Evolutionary conservation across 2,329 filamentous ascomycete species (phyloP).

Genomic region (Zarea fungicola): DNA sequence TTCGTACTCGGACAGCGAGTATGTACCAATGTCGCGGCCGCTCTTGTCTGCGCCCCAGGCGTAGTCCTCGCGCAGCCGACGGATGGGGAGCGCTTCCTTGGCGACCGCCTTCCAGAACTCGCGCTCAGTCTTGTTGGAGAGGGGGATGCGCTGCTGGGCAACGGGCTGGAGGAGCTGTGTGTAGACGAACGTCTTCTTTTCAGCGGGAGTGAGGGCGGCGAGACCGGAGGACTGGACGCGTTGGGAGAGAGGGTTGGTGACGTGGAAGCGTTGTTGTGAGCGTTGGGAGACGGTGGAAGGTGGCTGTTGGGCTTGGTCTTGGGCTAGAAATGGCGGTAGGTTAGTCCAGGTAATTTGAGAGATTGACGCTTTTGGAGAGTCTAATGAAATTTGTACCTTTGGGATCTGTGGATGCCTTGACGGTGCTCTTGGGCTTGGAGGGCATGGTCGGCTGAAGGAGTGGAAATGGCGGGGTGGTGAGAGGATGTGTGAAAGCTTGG

Average conservation of each 20-base stretch:
- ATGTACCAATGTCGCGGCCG: constrained; percentile 45
- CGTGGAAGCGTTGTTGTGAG: constrained; percentile 42
- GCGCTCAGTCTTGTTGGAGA: constrained; percentile 45
- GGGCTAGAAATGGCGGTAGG: too few species aligned
- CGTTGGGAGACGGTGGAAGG: constrained; percentile 43
- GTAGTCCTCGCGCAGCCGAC: constrained; percentile 35
- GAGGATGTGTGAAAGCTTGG: not conserved
- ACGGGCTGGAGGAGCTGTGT: constrained; percentile 40
- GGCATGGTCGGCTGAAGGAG: constrained; percentile 6
- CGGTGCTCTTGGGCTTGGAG: constrained; percentile 12
- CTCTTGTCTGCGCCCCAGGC: constrained; percentile 47
- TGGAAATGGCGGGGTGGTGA: not conserved
- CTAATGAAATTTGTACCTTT: too few species aligned
- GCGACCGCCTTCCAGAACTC: constrained; percentile 54
- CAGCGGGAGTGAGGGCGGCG: constrained; percentile 39
- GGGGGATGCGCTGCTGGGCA: constrained; percentile 28
- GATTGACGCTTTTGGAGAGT: too few species aligned
- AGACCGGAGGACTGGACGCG: constrained; percentile 39
- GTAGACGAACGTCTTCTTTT: constrained; percentile 45
- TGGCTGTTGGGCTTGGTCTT: too few species aligned
- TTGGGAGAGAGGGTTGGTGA: constrained; percentile 45
- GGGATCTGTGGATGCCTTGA: constrained; percentile 5
- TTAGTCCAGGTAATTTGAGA: too few species aligned
- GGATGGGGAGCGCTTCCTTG: constrained; percentile 47
- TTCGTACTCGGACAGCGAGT: constrained; percentile 41